phyloP scores from a whole-genome alignment of 2,329 filamentous ascomycete genomes.

The Talaromyces amestolkiae region DNA sequence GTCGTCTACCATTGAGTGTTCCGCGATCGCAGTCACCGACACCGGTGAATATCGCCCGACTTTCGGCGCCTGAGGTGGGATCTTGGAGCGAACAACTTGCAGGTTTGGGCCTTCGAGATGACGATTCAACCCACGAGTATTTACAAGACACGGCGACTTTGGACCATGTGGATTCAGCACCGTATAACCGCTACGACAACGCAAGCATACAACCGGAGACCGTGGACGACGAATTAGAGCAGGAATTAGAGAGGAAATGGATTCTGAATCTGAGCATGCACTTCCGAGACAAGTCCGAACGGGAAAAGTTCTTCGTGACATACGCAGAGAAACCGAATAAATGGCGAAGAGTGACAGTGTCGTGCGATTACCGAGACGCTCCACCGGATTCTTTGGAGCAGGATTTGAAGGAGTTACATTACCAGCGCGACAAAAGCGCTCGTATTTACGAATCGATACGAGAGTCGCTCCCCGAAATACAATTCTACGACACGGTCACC shows the following conservation, averaged over 20 bases:
- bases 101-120: slow-evolving; percentile 33
- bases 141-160: slow-evolving; percentile 23
- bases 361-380: slow-evolving; percentile 83
- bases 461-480: slow-evolving; percentile 86
- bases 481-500: slow-evolving; percentile 94
- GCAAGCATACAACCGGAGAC: slow-evolving; percentile 1
- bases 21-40: slow-evolving; percentile 46
- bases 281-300: slow-evolving; percentile 85
- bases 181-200: slow-evolving; percentile 14
- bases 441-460: slow-evolving; percentile 94
- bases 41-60: slow-evolving; percentile 33
- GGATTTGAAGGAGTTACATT: slow-evolving; percentile 73
- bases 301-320: slow-evolving; percentile 97
- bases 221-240: slow-evolving; percentile 54
- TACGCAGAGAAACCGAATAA: slow-evolving; percentile 75
- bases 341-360: slow-evolving; percentile 89
- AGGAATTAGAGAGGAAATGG: slow-evolving; percentile 85
- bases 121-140: slow-evolving; percentile 31
- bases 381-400: slow-evolving; percentile 78
- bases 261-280: slow-evolving; percentile 98
- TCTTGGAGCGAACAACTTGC: slow-evolving; percentile 32
- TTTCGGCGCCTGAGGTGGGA: slow-evolving; percentile 43
- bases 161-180: slow-evolving; percentile 24
- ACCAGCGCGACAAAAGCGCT: slow-evolving; percentile 86
- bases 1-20: slow-evolving; percentile 41